These are phyloP conservation scores for Globisporangium okanoganense DNA, from an alignment of 352 stramenopile species.

Conservation along the genomic window DNA sequence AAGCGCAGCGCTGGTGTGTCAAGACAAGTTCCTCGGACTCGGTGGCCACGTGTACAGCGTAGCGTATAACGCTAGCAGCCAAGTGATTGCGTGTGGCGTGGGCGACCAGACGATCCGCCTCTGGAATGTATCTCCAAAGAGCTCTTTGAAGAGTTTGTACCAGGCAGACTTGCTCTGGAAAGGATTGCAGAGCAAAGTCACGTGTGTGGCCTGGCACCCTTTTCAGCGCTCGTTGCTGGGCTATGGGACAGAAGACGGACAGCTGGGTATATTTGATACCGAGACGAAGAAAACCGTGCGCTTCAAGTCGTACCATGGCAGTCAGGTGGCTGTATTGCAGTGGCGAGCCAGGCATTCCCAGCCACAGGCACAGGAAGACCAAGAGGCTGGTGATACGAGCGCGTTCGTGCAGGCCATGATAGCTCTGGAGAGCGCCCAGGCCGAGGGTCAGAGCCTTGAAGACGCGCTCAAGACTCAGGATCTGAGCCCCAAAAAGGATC, in stretches of 20 bases:
- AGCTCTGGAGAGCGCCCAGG: slow-evolving; percentile 50
- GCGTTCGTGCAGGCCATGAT: slow-evolving; percentile 45
- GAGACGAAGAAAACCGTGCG: slow-evolving; percentile 49
- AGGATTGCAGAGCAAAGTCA: slow-evolving; percentile 74
- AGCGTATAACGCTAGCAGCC: slow-evolving; percentile 24
- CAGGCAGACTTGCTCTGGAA: slow-evolving; percentile 67
- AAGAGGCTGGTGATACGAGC: neutral
- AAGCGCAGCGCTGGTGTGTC: slow-evolving; percentile 22
- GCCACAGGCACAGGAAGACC: neutral
- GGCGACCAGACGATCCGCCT: slow-evolving; percentile 78
- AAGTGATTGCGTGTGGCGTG: slow-evolving; percentile 43
- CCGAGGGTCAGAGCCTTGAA: slow-evolving; percentile 39
- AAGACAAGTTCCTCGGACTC: slow-evolving; percentile 43
- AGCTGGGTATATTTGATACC: slow-evolving; percentile 53
- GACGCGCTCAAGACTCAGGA: slow-evolving; percentile 39
- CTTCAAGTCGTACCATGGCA: slow-evolving; percentile 37
- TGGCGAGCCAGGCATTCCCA: slow-evolving; percentile 27
- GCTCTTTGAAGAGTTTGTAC: slow-evolving; percentile 18
- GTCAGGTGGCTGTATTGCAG: slow-evolving; percentile 37
- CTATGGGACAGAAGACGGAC: slow-evolving; percentile 72
- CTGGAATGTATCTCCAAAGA: slow-evolving; percentile 31
- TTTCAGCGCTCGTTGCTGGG: slow-evolving; percentile 44
- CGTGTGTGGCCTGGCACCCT: slow-evolving; percentile 61
- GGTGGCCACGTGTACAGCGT: slow-evolving; percentile 66
- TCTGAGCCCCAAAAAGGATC: slow-evolving; percentile 14